phyloP scores from a whole-genome alignment of 1,284 basidiomycete genomes.

The Takashimella koratensis region DNA sequence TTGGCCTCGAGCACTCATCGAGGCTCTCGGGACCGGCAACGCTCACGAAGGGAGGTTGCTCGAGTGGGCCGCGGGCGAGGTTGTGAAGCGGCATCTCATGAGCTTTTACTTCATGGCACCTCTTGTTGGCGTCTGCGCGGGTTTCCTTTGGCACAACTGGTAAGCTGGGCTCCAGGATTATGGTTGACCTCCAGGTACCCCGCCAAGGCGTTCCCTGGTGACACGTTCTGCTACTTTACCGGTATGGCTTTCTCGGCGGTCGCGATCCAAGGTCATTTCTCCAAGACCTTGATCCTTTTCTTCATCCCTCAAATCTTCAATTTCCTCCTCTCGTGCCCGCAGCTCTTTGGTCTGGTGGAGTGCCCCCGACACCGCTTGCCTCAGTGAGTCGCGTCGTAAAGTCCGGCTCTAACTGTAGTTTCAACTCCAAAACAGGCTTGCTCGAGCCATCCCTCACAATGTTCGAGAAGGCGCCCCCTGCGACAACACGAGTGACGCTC shows the following conservation, averaged over 20 bases:
- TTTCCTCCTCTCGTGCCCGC: slow-evolving; percentile 89
- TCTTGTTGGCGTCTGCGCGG: slow-evolving; percentile 81
- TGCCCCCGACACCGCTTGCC: slow-evolving; percentile 94
- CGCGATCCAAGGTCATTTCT: slow-evolving; percentile 94
- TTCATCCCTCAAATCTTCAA: slow-evolving; percentile 99
- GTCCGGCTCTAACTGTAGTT: slow-evolving; percentile 51
- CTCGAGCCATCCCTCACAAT: slow-evolving; percentile 67
- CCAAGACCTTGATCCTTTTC: slow-evolving; percentile 93
- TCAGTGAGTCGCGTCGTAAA: slow-evolving; percentile 54
- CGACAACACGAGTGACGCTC: slow-evolving; percentile 57
- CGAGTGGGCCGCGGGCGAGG: slow-evolving; percentile 56
- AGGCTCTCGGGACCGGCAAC: slow-evolving; percentile 74
- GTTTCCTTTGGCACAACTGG: slow-evolving; percentile 93
- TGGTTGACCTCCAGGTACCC: slow-evolving; percentile 72
- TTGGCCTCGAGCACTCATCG: slow-evolving; percentile 60
- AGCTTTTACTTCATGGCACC: slow-evolving; percentile 96
- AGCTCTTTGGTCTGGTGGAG: slow-evolving; percentile 87
- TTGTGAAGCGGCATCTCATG: slow-evolving; percentile 88
- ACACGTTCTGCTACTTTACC: slow-evolving; percentile 95
- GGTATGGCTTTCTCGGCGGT: slow-evolving; percentile 97
- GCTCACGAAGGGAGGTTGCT: slow-evolving; percentile 37
- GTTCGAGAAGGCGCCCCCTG: slow-evolving; percentile 57
- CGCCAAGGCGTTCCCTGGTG: slow-evolving; percentile 88
- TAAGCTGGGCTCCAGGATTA: slow-evolving; percentile 50
- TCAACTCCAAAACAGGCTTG: slow-evolving; percentile 66